Evolutionary conservation across 805 yeast species (phyloP).

Genomic region (Barnettozyma wickerhamii): DNA sequence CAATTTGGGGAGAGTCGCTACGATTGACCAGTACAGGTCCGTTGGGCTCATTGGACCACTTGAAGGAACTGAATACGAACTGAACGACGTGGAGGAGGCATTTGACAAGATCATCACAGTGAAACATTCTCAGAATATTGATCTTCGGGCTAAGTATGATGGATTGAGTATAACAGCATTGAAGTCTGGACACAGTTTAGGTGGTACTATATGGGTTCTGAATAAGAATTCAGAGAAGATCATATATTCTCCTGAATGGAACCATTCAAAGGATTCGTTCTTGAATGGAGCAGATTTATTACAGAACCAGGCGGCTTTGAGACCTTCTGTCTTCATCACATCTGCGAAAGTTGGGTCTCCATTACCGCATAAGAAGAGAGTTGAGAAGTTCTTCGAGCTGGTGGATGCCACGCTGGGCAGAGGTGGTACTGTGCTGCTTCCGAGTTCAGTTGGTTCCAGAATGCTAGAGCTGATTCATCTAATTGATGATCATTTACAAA

Average conservation of each 20-base stretch:
- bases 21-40: conserved; percentile 77
- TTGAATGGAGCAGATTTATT: conserved; percentile 66
- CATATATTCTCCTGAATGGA: conserved; percentile 92
- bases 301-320: conserved; percentile 55
- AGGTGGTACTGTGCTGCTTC: conserved; percentile 80
- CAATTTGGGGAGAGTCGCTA: conserved; percentile 79
- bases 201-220: conserved; percentile 88
- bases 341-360: conserved; percentile 65
- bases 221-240: conserved; percentile 71
- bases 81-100: conserved; percentile 71
- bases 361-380: conserved; percentile 55
- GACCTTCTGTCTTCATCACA: conserved; percentile 84
- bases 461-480: conserved; percentile 73
- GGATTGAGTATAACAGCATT: conserved; percentile 72
- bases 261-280: conserved; percentile 85
- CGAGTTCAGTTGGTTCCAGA: conserved; percentile 77
- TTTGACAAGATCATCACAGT: conserved; percentile 68
- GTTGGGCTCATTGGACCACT: conserved; percentile 74
- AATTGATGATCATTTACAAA: conserved; percentile 58
- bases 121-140: conserved; percentile 75
- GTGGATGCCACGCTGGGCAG: conserved; percentile 62
- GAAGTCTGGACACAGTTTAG: conserved; percentile 89
- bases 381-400: conserved; percentile 57
- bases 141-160: conserved; percentile 52
- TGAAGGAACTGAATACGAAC: conserved; percentile 51